These are phyloP conservation scores for Candida maesae DNA, from an alignment of 805 yeast genomes.

Conservation along the genomic window DNA sequence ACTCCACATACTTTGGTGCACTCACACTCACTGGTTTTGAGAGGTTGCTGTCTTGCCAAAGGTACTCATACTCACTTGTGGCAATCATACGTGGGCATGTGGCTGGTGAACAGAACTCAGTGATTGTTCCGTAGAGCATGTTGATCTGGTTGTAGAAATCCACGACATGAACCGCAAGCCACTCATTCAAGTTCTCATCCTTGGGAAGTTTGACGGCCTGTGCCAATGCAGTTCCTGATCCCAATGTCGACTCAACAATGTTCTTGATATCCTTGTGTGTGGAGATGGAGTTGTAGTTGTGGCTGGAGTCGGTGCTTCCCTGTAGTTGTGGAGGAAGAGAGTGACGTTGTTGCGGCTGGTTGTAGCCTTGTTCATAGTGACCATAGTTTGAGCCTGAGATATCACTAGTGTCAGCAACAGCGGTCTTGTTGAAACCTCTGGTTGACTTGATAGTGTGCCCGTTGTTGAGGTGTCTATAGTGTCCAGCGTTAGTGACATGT, in stretches of 20 bases:
- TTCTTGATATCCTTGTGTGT: constrained; percentile 73
- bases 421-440: constrained; percentile 40
- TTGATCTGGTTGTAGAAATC: constrained; percentile 95
- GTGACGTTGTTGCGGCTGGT: constrained; percentile 15
- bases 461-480: constrained; percentile 36
- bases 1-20: constrained; percentile 94
- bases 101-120: constrained; percentile 93
- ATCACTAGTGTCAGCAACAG: constrained; percentile 7
- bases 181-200: constrained; percentile 88
- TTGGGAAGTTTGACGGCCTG: constrained; percentile 93
- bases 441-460: constrained; percentile 46
- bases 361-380: constrained; percentile 4
- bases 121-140: constrained; percentile 93
- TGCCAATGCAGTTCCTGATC: constrained; percentile 84
- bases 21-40: constrained; percentile 78
- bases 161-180: constrained; percentile 98
- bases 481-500: constrained; percentile 7
- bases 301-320: background rate
- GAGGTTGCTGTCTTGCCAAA: constrained; percentile 84
- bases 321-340: constrained; percentile 9
- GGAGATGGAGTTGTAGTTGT: constrained; percentile 35
- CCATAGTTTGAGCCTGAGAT: background rate
- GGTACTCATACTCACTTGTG: constrained; percentile 91
- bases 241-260: constrained; percentile 93
- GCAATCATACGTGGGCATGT: constrained; percentile 98